A percentile compares a stretch with the other conserved stretches of the same genome.
These are phyloP conservation scores for Malus hybrid DNA, from an alignment of 331 rosid genomes.

Conservation along the genomic window DNA sequence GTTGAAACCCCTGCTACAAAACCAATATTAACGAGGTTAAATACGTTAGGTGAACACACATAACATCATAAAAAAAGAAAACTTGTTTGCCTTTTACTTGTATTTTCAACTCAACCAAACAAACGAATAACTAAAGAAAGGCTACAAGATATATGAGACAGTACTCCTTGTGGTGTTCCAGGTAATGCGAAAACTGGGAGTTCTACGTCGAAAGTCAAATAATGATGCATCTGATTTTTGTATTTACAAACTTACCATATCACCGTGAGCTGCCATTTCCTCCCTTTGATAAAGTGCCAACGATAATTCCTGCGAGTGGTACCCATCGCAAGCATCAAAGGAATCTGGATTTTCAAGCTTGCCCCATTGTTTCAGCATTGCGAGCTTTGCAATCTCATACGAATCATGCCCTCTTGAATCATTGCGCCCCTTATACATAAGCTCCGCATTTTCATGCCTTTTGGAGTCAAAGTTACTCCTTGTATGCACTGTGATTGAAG, in stretches of 20 bases:
- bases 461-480: slow-evolving; percentile 42
- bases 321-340: slow-evolving; percentile 85
- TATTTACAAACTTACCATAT: slow-evolving; percentile 49
- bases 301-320: slow-evolving; percentile 83
- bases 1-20: slow-evolving; percentile 56
- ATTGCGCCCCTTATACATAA: slow-evolving; percentile 15
- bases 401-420: slow-evolving; percentile 54
- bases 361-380: slow-evolving; percentile 72
- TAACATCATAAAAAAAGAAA: background rate
- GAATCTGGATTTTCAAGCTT: slow-evolving; percentile 90
- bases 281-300: slow-evolving; percentile 65
- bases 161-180: background rate
- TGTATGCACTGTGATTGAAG: slow-evolving; percentile 32
- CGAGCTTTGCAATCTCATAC: slow-evolving; percentile 58
- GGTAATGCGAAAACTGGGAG: background rate
- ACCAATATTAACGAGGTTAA: slow-evolving; percentile 16
- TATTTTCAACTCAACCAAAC: slow-evolving; percentile 5
- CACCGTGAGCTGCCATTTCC: slow-evolving; percentile 59
- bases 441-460: slow-evolving; percentile 56
- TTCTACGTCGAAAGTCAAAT: background rate
- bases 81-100: background rate
- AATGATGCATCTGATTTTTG: slow-evolving; percentile 1
- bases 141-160: background rate
- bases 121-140: background rate
- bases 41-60: background rate